Base-by-base conservation (phyloP, 441 rosid genomes). In the Biscutella laevigata region DNA sequence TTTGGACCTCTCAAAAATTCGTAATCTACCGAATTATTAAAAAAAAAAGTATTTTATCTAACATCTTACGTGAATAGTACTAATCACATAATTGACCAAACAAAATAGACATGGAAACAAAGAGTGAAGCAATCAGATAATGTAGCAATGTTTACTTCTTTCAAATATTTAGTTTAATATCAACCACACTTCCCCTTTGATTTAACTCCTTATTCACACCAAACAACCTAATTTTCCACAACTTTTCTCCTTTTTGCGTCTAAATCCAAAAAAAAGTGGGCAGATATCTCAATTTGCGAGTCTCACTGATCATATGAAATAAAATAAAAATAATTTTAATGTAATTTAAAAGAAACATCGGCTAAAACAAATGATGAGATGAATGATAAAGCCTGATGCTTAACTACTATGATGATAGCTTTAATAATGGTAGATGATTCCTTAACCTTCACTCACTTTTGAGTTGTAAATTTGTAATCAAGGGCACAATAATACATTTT, bases 401-500 rank as follows among this genome's bases (percentile, higher is more conserved):
- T n/a, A n/a, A n/a, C n/a, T n/a, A n/a, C n/a, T 43, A 36, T 44
- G 47, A 43, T 45, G 35, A 45, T 55, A n/a, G 50, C 51, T 55
- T 63, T 39, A 62, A 38, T 63, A 29, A 54, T 54, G 56, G 22
- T 30, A 45, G 5, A 22, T 20, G 26, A 45, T 54, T 38, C 22
- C 54, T 38, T 37, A 37, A 44, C 22, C 4, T 9, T 12, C 61
- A 54, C 67, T 54, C 41, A 5, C n/a, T 54, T 54, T 38, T 62
- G 56, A 46, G 49, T 54, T 54, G 50, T 44, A 52, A 35, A 26
- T 4, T 37, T 20, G 4, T 27, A 43, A 53, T 43, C 40, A 28
- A 43, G 40, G 35, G 14, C 19, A 62, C 54, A 53, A 62, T 62
- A 53, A 62, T 62, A 53, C 39, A 4, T 43, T 19, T 41, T 25